Evolutionary conservation across 2,329 filamentous ascomycete species (phyloP), one percentile per base, ranked within the genome.

Genomic region (Sporothrix brunneoviolacea): DNA sequence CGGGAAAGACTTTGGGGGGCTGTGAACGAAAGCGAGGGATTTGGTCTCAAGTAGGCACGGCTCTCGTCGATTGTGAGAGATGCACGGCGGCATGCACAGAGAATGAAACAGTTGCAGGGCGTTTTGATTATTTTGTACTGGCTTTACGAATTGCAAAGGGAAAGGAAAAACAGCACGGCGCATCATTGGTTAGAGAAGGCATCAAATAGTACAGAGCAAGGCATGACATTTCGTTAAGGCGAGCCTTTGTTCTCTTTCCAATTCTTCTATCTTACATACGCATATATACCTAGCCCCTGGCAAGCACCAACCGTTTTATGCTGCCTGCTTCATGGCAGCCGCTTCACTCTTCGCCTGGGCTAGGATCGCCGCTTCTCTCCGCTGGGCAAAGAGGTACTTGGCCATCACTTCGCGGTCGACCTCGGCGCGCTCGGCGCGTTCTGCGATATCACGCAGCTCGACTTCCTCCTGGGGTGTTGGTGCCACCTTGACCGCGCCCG

Each of bases 11-110:
- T 96, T 28, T 95, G 90, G 89, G 79, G 80, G 55, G 91, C 91
- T 4, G 89, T 95, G n/a, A 73, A 81, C 57, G 89, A 91, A 66
- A 94, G 90, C 61, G 89, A 95, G 65, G 91, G 91, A 3, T 96
- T 96, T 75, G 90, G 90, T 28, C 73, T 96, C 65, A 93, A 91
- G 65, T 91, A 64, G 27, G 15, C 19, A 37, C 4, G 13, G 32
- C 12, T 18, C 9, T 35, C 18, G 7, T n/a, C n/a, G n/a, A n/a
- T n/a, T n/a, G n/a, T n/a, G n/a, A n/a, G n/a, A n/a, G n/a, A n/a
- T n/a, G n/a, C n/a, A n/a, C n/a, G n/a, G n/a, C n/a, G n/a, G n/a
- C n/a, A n/a, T n/a, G n/a, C n/a, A n/a, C n/a, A 37, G 24, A 28
- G 24, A 28, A 33, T 41, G 16, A n/a, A 12, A 50, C 35, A 37